Percentiles rank a stretch among this genome's conserved stretches.
These are phyloP conservation scores for Pyrrhoderma lamaoense DNA, from an alignment of 1,284 basidiomycete genomes.

Conservation along the genomic window DNA sequence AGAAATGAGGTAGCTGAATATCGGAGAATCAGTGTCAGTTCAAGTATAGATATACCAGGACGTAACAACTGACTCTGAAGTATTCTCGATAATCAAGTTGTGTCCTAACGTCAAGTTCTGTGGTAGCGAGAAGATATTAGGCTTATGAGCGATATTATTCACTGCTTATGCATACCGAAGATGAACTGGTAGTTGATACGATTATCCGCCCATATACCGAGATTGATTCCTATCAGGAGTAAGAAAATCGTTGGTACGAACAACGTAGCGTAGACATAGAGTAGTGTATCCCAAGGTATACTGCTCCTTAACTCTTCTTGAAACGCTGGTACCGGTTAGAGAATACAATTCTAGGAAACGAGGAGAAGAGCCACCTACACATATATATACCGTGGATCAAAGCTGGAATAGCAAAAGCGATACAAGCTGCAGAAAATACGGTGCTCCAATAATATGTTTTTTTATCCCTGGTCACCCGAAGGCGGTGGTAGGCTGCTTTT, in stretches of 20 bases:
- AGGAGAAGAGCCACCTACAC: conserved; percentile 39
- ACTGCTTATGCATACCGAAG: conserved; percentile 49
- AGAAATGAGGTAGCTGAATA: conserved; percentile 70
- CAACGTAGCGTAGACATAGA: conserved; percentile 78
- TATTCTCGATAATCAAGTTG: conserved; percentile 77
- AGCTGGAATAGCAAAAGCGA: conserved; percentile 79
- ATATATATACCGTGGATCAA: conserved; percentile 61
- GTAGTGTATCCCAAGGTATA: conserved; percentile 69
- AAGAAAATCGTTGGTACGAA: conserved; percentile 73
- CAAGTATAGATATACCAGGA: neutral
- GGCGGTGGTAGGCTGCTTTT: conserved; percentile 67
- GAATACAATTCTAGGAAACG: neutral
- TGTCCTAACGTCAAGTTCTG: conserved; percentile 73
- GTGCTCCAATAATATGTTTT: conserved; percentile 73
- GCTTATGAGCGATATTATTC: neutral
- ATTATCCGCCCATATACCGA: conserved; percentile 68
- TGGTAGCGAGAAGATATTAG: neutral
- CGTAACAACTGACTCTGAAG: conserved; percentile 51
- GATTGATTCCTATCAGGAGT: conserved; percentile 74
- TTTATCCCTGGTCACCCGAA: conserved; percentile 51
- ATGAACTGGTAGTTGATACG: conserved; percentile 91
- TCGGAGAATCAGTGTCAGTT: conserved; percentile 1
- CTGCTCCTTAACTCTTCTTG: conserved; percentile 45
- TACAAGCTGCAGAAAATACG: conserved; percentile 65
- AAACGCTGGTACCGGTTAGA: conserved; percentile 39